Percentiles rank a stretch among this genome's conserved stretches.
These are phyloP conservation scores for Lecanicillium sp. DNA, from an alignment of 2,329 filamentous ascomycete species.

Conservation along the genomic window DNA sequence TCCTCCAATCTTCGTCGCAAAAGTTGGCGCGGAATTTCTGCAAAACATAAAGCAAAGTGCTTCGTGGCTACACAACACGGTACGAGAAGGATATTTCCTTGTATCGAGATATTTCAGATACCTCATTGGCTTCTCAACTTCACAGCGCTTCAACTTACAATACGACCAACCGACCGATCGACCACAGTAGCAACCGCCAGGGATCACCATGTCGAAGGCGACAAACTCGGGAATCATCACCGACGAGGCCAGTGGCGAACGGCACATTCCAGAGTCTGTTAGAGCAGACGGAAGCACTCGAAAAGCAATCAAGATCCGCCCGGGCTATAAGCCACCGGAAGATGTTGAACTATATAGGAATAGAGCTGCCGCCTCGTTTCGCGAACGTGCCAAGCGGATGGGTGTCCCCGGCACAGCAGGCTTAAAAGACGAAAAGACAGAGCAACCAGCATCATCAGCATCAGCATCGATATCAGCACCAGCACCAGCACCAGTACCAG, in stretches of 20 bases:
- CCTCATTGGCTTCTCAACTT: no score
- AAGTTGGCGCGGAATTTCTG: no score
- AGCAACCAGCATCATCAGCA: slow-evolving; percentile 22
- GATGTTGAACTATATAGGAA: slow-evolving; percentile 97
- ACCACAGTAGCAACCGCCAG: no score
- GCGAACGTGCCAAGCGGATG: slow-evolving; percentile 57
- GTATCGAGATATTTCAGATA: no score
- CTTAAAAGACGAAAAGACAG: slow-evolving; percentile 39
- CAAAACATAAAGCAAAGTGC: no score
- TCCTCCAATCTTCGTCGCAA: no score
- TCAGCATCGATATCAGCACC: neutral
- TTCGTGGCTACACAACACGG: no score
- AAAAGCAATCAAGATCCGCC: slow-evolving; percentile 87
- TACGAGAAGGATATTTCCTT: no score
- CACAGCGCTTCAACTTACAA: no score
- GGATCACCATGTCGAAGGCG: slow-evolving; percentile 37
- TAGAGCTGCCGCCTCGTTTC: slow-evolving; percentile 76
- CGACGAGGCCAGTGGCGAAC: slow-evolving; percentile 66
- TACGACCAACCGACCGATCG: no score
- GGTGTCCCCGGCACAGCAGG: slow-evolving; percentile 65
- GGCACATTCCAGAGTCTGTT: slow-evolving; percentile 80
- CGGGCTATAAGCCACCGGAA: slow-evolving; percentile 88
- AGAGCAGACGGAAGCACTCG: slow-evolving; percentile 86
- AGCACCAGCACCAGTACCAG: slow-evolving; percentile 1
- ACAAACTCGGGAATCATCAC: slow-evolving; percentile 69